Conservation (phyloP, 768 basidiomycete species). For the Lentinula edodes region DNA sequence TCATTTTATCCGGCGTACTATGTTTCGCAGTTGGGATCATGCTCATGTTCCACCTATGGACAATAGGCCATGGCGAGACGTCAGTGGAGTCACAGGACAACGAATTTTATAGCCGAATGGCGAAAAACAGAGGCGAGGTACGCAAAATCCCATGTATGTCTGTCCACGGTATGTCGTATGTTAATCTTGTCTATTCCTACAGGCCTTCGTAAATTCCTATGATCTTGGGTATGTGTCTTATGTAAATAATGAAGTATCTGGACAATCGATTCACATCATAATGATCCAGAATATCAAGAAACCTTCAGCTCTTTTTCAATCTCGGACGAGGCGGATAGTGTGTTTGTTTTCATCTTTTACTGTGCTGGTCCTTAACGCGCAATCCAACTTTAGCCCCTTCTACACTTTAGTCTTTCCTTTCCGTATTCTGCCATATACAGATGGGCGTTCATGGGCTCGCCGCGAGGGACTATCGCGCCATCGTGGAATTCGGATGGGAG, state of each 20-base stretch:
- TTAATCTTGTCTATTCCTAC: not conserved
- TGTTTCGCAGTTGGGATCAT: slow-evolving; percentile 71
- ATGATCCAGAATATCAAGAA: slow-evolving; percentile 43
- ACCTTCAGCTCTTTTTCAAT: slow-evolving; percentile 86
- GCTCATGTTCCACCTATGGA: slow-evolving; percentile 68
- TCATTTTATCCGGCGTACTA: slow-evolving; percentile 71
- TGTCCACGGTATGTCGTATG: no score
- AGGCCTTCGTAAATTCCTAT: slow-evolving; percentile 88
- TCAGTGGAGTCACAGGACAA: slow-evolving; percentile 89
- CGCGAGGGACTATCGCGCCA: slow-evolving; percentile 58
- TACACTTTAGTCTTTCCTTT: slow-evolving; percentile 82
- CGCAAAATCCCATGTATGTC: slow-evolving; percentile 13
- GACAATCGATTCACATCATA: not conserved
- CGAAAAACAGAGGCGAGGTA: slow-evolving; percentile 66
- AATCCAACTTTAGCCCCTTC: slow-evolving; percentile 43
- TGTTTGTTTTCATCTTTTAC: slow-evolving; percentile 24
- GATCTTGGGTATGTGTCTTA: slow-evolving; percentile 63
- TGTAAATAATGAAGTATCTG: not conserved
- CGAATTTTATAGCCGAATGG: slow-evolving; percentile 65
- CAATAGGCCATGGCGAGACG: slow-evolving; percentile 73
- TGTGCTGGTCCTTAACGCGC: not conserved
- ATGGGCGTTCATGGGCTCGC: slow-evolving; percentile 80
- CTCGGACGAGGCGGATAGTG: slow-evolving; percentile 77
- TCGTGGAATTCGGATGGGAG: slow-evolving; percentile 60
- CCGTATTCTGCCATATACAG: slow-evolving; percentile 73